Evolutionary conservation across 176 grass and related monocot species (phyloP).

Genomic region (Oryza officinalis): DNA sequence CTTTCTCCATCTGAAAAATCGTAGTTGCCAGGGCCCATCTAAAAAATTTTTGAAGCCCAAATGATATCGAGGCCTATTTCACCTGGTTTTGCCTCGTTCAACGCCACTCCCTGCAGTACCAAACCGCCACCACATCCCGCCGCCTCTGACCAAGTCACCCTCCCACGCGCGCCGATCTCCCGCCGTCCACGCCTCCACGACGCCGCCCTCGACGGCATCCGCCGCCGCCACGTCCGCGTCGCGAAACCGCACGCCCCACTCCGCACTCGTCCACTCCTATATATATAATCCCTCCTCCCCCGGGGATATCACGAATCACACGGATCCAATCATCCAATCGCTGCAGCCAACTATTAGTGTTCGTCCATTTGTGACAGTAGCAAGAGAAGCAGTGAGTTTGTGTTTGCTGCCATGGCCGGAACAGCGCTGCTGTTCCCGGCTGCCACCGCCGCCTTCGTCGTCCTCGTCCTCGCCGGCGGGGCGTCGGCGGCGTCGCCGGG

Average conservation of each 20-base stretch:
- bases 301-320: background rate
- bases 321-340: slow-evolving; percentile 11
- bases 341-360: background rate
- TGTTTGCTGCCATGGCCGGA: slow-evolving; percentile 38
- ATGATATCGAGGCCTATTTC: background rate
- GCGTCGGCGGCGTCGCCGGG: background rate
- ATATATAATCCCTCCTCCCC: slow-evolving; percentile 14
- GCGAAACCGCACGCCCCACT: background rate
- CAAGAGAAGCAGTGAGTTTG: background rate
- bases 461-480: slow-evolving; percentile 3
- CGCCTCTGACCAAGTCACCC: slow-evolving; percentile 1
- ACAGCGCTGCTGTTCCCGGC: background rate
- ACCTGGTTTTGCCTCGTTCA: background rate
- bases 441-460: background rate
- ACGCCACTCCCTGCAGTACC: background rate
- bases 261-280: background rate
- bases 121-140: background rate
- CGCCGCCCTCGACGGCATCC: background rate
- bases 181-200: background rate
- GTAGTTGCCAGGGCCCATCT: too few species aligned
- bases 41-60: background rate
- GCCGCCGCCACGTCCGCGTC: background rate
- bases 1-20: too few species aligned
- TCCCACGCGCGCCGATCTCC: background rate
- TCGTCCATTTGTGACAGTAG: background rate